Percentiles rank a stretch among this genome's conserved stretches.
Evolutionary conservation across 805 yeast species (phyloP).

Genomic region (Zygoascus biomembranicola): DNA sequence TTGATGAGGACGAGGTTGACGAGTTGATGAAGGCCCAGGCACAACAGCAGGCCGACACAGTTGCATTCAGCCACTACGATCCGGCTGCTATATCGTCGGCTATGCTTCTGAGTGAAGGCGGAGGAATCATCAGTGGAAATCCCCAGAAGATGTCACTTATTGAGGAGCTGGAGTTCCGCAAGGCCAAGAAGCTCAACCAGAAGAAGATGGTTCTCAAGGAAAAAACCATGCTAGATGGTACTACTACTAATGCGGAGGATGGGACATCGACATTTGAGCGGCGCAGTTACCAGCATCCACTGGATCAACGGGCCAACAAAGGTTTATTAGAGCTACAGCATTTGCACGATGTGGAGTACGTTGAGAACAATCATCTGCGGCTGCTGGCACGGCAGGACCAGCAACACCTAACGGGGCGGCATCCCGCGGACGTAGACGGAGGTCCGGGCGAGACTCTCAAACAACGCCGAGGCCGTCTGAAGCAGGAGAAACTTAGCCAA

Average conservation of each 20-base stretch:
- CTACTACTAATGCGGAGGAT: not conserved
- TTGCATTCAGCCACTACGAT: constrained; percentile 25
- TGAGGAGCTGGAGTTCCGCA: constrained; percentile 31
- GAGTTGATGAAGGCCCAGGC: not conserved
- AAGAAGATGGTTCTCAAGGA: constrained; percentile 20
- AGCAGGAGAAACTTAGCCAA: constrained; percentile 12
- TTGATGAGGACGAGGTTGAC: not conserved
- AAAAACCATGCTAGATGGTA: constrained; percentile 4
- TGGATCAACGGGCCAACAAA: constrained; percentile 20
- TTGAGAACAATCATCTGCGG: constrained; percentile 2
- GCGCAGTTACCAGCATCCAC: constrained; percentile 18
- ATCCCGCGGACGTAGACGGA: constrained; percentile 7
- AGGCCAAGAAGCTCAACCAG: constrained; percentile 25
- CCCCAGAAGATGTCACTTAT: constrained; percentile 25
- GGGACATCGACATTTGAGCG: not conserved
- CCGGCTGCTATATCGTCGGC: constrained; percentile 11
- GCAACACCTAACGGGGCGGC: not conserved
- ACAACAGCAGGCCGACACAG: constrained; percentile 7
- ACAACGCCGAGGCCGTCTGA: constrained; percentile 24
- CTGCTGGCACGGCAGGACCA: not conserved
- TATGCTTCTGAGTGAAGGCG: not conserved
- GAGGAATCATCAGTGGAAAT: constrained; percentile 7
- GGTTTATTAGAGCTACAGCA: constrained; percentile 26
- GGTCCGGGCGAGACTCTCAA: constrained; percentile 24
- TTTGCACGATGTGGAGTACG: not conserved